phyloP scores from a whole-genome alignment of 1,284 basidiomycete species.

The Sporisorium sorghi region DNA sequence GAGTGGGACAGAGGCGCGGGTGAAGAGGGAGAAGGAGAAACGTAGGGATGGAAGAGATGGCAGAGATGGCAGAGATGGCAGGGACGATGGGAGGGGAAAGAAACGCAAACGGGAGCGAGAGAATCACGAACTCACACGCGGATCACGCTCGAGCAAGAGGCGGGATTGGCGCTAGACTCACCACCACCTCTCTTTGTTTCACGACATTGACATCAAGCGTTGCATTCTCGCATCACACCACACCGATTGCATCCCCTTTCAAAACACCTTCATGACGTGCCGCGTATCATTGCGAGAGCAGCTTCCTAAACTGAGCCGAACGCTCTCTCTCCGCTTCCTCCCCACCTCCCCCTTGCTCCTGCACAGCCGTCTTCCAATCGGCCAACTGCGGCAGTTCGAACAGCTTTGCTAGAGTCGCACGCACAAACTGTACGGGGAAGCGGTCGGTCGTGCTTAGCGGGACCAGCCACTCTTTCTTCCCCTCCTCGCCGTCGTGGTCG shows the following conservation, averaged over 20 bases:
- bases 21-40: neutral
- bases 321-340: slow-evolving; percentile 10
- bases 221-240: no score
- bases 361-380: slow-evolving; percentile 53
- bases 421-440: slow-evolving; percentile 43
- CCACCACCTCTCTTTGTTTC: no score
- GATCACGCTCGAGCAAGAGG: neutral
- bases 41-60: neutral
- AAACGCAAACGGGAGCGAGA: neutral
- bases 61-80: neutral
- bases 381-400: slow-evolving; percentile 53
- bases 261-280: neutral
- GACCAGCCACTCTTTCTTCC: slow-evolving; percentile 33
- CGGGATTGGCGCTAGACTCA: neutral
- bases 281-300: neutral
- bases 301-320: slow-evolving; percentile 9
- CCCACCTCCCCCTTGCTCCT: neutral
- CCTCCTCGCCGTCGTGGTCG: neutral
- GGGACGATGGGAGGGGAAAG: slow-evolving; percentile 2
- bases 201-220: no score
- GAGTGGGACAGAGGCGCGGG: neutral
- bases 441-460: slow-evolving; percentile 8
- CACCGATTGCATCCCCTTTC: no score
- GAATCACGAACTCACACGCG: neutral
- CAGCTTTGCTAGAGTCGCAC: slow-evolving; percentile 46